Evolutionary conservation across 192 early-diverging fungal genomes (phyloP), one percentile per base, ranked within the genome.

Genomic region (Coemansia guatemalensis): DNA sequence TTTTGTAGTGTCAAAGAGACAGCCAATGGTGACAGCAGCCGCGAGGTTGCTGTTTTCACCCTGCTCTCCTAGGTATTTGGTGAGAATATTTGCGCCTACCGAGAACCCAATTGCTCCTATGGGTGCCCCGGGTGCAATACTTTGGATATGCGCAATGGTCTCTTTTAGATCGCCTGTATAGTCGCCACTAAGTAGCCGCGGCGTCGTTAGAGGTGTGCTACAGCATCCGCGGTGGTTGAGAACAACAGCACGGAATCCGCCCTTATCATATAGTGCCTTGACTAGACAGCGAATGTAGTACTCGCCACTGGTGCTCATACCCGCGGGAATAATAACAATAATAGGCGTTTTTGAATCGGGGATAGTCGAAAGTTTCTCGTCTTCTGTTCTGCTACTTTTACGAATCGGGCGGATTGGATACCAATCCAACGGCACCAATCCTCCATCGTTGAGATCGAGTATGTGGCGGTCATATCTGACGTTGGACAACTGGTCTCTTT

Each of bases 171-270:
- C 65, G 12, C 39, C 65, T 17, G 65, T 67, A 14, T 54, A 54
- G 4, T n/a, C 35, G 22, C 44, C 17, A 39, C 52, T 58, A 24
- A 54, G 52, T 5, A 60, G 3, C 8, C 52, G 49, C 4, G 52
- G 27, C 8, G 65, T 48, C 1, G 48, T 39, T 18, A 59, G 41
- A 0, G 65, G 57, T 4, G 57, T 59, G 14, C 57, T 50, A 4
- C 20, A 29, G 32, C 51, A 67, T 41, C 65, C 65, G 17, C 65
- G 55, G 25, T 67, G 52, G 39, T 67, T 67, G 1, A 67, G 33
- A 7, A 67, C 57, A n/a, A 53, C 65, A 17, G 48, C 26, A 3
- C 51, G 57, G 21, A 39, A 59, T 3, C 52, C 24, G 5, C 20
- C 8, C 6, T 44, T 44, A 44, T 51, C 48, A 26, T 14, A 17